phyloP scores from a whole-genome alignment of 2,329 filamentous ascomycete genomes.

The Paramyrothecium sp. region DNA sequence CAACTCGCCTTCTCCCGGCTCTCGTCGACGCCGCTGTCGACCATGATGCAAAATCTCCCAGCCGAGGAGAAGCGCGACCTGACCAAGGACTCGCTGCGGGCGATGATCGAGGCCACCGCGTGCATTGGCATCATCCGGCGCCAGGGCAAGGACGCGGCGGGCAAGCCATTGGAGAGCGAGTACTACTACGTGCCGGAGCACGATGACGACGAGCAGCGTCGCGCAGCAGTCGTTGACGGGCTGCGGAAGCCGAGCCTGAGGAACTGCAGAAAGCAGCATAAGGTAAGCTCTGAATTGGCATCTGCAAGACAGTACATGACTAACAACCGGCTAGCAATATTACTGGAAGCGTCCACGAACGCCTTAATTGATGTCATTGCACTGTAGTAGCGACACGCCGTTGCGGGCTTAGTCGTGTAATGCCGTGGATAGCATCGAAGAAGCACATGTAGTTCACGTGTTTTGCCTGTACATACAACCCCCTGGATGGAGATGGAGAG shows the following conservation, averaged over 20 bases:
- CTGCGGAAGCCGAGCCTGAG: constrained; percentile 86
- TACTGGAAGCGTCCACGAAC: constrained; percentile 66
- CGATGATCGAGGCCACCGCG: constrained; percentile 68
- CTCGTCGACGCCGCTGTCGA: constrained; percentile 86
- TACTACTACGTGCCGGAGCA: constrained; percentile 94
- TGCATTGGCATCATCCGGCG: constrained; percentile 88
- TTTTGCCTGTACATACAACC: neutral
- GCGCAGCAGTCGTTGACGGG: constrained; percentile 80
- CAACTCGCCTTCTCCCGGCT: constrained; percentile 93
- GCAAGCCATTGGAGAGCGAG: constrained; percentile 89
- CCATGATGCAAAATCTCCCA: constrained; percentile 85
- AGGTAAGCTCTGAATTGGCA: constrained; percentile 64
- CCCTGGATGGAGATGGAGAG: neutral
- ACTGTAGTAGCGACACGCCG: too few species aligned
- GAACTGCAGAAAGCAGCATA: constrained; percentile 92
- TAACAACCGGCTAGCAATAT: constrained; percentile 54
- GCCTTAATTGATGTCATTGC: constrained; percentile 35
- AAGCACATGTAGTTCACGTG: neutral
- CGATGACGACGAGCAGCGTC: constrained; percentile 75
- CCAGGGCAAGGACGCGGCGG: constrained; percentile 93
- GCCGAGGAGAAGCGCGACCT: constrained; percentile 58
- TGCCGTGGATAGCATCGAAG: neutral
- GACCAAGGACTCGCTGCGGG: constrained; percentile 62
- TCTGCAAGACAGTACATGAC: constrained; percentile 7
- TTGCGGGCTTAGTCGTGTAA: too few species aligned